A percentile compares a stretch with the other conserved stretches of the same genome.
Conservation (phyloP, 2,329 filamentous ascomycete genomes). For the Sporothrix pallida region DNA sequence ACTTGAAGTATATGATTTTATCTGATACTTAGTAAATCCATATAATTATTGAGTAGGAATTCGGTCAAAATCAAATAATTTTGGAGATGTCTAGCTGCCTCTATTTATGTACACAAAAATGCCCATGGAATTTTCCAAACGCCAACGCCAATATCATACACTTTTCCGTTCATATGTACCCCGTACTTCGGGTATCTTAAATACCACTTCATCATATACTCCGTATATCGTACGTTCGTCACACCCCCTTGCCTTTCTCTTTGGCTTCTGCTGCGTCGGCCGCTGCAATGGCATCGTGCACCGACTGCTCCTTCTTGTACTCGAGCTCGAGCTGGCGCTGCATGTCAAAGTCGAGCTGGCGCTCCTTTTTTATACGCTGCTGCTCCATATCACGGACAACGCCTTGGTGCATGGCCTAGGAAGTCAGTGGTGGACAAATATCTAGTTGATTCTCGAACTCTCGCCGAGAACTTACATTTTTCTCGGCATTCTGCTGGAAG, state of each 20-base stretch:
- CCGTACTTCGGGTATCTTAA: neutral
- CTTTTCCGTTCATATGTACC: neutral
- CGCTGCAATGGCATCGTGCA: constrained; percentile 55
- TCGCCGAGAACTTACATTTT: constrained; percentile 65
- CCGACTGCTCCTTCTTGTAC: constrained; percentile 86
- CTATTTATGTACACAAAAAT: neutral
- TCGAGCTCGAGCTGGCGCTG: constrained; percentile 84
- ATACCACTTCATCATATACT: neutral
- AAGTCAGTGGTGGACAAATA: neutral
- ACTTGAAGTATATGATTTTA: no score
- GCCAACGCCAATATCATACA: constrained; percentile 23
- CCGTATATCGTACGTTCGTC: neutral
- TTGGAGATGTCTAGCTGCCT: constrained; percentile 20
- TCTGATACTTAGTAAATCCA: no score
- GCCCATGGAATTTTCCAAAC: neutral
- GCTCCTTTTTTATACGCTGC: constrained; percentile 85
- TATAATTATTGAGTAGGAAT: neutral
- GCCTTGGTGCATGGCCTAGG: constrained; percentile 90
- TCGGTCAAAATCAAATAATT: neutral
- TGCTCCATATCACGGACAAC: constrained; percentile 95
- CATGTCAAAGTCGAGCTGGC: constrained; percentile 93
- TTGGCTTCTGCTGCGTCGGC: constrained; percentile 13
- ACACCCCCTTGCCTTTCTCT: neutral
- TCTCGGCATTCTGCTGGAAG: constrained; percentile 80
- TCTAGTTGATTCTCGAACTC: no score